Evolutionary conservation across 1,139 yeast genomes (phyloP), one percentile per base, ranked within the genome.

Genomic region (Kodamaea sp.): DNA sequence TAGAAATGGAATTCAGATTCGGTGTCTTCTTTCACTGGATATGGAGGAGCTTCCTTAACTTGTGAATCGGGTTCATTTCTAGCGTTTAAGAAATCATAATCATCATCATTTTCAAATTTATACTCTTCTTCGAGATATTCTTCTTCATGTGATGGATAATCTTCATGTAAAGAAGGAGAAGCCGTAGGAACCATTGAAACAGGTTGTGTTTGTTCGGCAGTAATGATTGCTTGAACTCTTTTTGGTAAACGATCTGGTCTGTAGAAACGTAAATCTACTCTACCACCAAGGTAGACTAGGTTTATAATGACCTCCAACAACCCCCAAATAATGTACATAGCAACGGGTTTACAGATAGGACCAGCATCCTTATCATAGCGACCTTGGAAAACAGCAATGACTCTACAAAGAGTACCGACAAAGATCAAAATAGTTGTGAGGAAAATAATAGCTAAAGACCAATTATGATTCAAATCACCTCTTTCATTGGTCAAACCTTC

Each of bases 221-320:
- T 68, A 34, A 67, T 56, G 46, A 69, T 67, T 9, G 61, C 53
- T 46, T 72, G 55, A 31, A 69, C 70, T 40, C 53, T 55, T 11
- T 49, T 50, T 2, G 75, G 75, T 44, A 70, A 63, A 9, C 56
- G 50, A 53, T 70, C 75, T 32, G 76, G 75, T 46, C 72, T 63
- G 57, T 70, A 70, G 55, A 70, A 70, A 43, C 76, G 54, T 46
- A 70, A 62, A 49, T 70, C 76, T 27, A 67, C 73, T 54, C 76
- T 63, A 8, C 75, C 74, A 23, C 69, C 48, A 36, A 70, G 53
- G 46, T 68, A 70, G 28, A 68, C 48, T 4, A 60, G 23, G 47
- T 68, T 65, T 36, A 67, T 63, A 26, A 69, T 46, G 8, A 49
- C 45, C 51, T 70, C 75, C 29, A 66, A 60, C 7, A 57, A 53